Evolutionary conservation across 345 rosid species (phyloP), one percentile per base, ranked within the genome.

Genomic region (Corchorus capsularis): DNA sequence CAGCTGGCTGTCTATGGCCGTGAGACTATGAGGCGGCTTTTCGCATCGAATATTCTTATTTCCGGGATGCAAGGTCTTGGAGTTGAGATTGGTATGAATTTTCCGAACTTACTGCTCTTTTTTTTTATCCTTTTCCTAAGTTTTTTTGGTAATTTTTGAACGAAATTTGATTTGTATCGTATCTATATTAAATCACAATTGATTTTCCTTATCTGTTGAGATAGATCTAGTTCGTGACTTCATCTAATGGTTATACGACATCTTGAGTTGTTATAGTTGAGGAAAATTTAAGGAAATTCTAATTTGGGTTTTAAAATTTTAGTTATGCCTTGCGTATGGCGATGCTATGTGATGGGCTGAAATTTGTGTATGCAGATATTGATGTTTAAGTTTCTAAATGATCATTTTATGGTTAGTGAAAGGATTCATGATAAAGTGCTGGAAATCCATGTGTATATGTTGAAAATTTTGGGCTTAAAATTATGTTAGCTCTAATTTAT

Each of bases 1-100:
- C 99, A 96, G 93, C 99, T 96, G 19, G 99, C 99, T 0, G 99
- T 96, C 39, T 96, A 96, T 46, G 99, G 99, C 43, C 97, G 99
- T 2, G 99, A 96, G 85, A 94, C 99, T 3, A 96, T 96, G 98
- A 87, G 92, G 41, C 89, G 97, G 60, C 97, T 96, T 78, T 96
- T 96, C 63, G 99, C 97, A 4, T 96, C 99, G 0, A 88, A 87
- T 62, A 86, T 96, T 53, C 97, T 96, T 49, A 82, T 96, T 69
- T 94, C 99, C 0, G 99, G 99, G 86, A 82, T 94, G 85, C 97
- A 88, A 72, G 99, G 98, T 39, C 94, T 96, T 7, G 99, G 99
- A 20, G 98, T 89, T 2, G 99, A 96, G 89, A 94, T 96, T 59
- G 99, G 98, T 95, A 89, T 34, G 78, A 3, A 64, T 5, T 27